Evolutionary conservation across 768 basidiomycete genomes (phyloP), one percentile per base, ranked within the genome.

Genomic region (Podaxis mareebaensis): DNA sequence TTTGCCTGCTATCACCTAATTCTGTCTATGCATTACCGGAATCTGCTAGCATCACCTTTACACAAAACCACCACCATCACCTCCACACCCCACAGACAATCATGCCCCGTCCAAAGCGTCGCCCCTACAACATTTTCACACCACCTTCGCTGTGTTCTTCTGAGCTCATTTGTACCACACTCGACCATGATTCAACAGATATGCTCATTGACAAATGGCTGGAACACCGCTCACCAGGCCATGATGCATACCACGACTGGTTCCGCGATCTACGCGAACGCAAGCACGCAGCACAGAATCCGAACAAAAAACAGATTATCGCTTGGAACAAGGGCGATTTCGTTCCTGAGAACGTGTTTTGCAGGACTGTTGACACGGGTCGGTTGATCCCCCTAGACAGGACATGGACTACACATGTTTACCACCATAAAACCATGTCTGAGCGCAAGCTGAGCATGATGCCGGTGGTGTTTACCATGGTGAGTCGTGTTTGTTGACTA

Each of bases 121-220:
- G 76, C 53, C 72, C 78, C 61, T 92, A 91, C 72, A 90, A 88
- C 44, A 82, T 86, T 22, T 82, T 88, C 67, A 80, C 81, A 0
- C 87, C 88, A 22, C 90, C 90, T 4, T 81, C 78, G 30, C 83
- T 92, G 61, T 81, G 84, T 46, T 90, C 90, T 86, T 87, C 87
- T 64, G 90, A 92, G 77, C 89, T 92, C 54, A 85, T 91, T 59
- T 87, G 87, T 76, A 91, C 89, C 46, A 90, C 88, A 4, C 81
- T 92, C 61, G 88, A 89, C 75, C 86, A 90, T 77, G 87, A 90
- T 67, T 82, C 86, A 17, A 90, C 90, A 1, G 88, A 90, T 77
- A 81, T 85, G 77, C 85, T 92, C 68, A 91, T 92, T 76, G 89
- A 92, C 80, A 89, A 87, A 73, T 92, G 90, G 90, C 87, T 92